phyloP scores from a whole-genome alignment of 176 grass and related monocot genomes.

The Lolium perenne region DNA sequence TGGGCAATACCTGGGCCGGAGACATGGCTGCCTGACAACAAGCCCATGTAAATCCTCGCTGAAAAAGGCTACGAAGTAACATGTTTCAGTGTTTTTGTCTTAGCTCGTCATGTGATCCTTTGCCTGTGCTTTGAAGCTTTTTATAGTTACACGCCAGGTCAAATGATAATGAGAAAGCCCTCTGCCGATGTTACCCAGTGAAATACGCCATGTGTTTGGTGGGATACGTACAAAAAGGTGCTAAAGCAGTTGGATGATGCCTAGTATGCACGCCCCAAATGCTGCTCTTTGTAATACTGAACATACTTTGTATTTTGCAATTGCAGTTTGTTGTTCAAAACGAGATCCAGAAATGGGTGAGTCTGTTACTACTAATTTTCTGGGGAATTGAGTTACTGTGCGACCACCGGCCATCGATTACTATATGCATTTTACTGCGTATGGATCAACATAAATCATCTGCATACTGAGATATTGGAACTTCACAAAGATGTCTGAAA shows the following conservation, averaged over 20 bases:
- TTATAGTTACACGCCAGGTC: constrained; percentile 12
- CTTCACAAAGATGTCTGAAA: not conserved
- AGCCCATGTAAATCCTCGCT: no score
- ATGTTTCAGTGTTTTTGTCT: not conserved
- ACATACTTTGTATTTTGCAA: constrained; percentile 35
- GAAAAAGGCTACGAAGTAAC: no score
- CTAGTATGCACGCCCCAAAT: not conserved
- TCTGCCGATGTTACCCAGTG: not conserved
- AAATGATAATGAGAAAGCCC: constrained; percentile 16
- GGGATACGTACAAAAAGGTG: not conserved
- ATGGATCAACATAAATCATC: not conserved
- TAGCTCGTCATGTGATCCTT: not conserved
- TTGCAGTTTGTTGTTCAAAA: not conserved
- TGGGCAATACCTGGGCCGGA: no score
- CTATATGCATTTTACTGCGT: not conserved
- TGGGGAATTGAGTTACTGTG: not conserved
- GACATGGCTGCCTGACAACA: no score
- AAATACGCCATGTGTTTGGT: constrained; percentile 17
- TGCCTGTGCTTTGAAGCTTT: not conserved
- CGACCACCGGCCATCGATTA: not conserved
- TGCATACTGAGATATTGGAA: not conserved
- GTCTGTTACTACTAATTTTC: not conserved
- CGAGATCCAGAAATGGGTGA: not conserved
- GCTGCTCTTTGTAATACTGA: not conserved
- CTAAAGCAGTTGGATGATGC: not conserved